Evolutionary conservation across 352 stramenopile species (phyloP), one percentile per base, ranked within the genome.

Genomic region (Thalassiosira livingstoniorum): DNA sequence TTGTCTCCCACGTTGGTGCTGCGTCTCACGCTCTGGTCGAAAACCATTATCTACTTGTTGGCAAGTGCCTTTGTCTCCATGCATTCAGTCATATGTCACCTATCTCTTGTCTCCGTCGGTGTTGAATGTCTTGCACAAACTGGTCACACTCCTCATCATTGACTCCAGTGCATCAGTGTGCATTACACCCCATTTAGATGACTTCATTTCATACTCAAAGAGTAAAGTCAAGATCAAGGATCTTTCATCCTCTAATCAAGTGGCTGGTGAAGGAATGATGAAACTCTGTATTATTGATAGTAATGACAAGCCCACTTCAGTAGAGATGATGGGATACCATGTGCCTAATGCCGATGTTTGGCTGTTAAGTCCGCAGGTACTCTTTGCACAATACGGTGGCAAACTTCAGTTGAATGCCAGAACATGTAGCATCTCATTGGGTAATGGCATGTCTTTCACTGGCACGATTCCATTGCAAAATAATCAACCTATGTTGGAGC

Each of bases 221-320:
- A 58, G 47, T n/a, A 58, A 58, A 27, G n/a, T 23, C 11, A 58
- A 58, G 27, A 58, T 58, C 47, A 58, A 58, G n/a, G 47, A 15
- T 27, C n/a, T 58, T 29, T 58, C 47, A 11, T 29, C 21, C 27
- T 29, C 47, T n/a, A 58, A 58, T 23, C 11, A 29, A n/a, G 47
- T 58, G n/a, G 5, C 5, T 5, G 47, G 47, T 58, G 47, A 58
- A 58, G 47, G 47, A 29, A 10, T 58, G 21, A 11, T 58, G 10
- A 11, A 7, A 25, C 27, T 11, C 11, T 5, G 5, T 15, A 27
- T 58, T 4, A 27, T 58, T 58, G 47, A 27, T 27, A 10, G n/a
- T 58, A n/a, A 58, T 58, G 21, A n/a, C 10, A 58, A 58, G 10
- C 11, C 27, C 4, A 4, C 27, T 27, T 29, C 21, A 4, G 21